Evolutionary conservation across 805 yeast genomes (phyloP), one percentile per base, ranked within the genome.

Genomic region (Cyberlindnera euphorbiae): DNA sequence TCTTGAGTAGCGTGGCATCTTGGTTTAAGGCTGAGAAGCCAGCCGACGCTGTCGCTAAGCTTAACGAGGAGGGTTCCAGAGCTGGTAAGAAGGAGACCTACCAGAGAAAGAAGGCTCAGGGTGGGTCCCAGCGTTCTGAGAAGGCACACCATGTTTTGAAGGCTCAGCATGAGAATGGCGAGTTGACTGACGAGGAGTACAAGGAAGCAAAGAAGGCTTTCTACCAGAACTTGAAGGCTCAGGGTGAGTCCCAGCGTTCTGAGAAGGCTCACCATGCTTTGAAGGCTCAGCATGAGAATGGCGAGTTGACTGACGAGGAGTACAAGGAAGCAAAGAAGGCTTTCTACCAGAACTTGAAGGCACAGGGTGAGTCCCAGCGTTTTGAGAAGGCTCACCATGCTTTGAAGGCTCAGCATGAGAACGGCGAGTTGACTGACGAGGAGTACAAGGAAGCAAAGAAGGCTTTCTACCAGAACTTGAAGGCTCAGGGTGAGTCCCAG

Each of bases 21-120:
- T n/a, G n/a, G n/a, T n/a, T n/a, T n/a, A n/a, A n/a, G 17, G n/a
- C 33, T 30, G 27, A 30, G 21, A 21, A 30, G 26, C 21, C 33
- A 8, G 21, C 13, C 13, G 16, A n/a, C 15, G 7, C 19, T 21
- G 10, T 8, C 24, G 11, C 8, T 8, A 8, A 21, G 24, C 11
- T 11, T 21, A 21, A 11, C 24, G 24, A 21, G 24, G 11, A 21
- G 24, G 8, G 10, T 11, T 11, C 8, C 24, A 21, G n/a, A n/a
- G n/a, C n/a, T n/a, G n/a, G n/a, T n/a, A n/a, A n/a, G n/a, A n/a
- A n/a, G n/a, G n/a, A n/a, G n/a, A n/a, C n/a, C n/a, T n/a, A n/a
- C n/a, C n/a, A n/a, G n/a, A n/a, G n/a, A n/a, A n/a, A n/a, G n/a
- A n/a, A n/a, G n/a, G n/a, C n/a, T n/a, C n/a, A n/a, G n/a, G n/a